Conservation (phyloP, 805 yeast species). For the Wickerhamiella azymoides region DNA sequence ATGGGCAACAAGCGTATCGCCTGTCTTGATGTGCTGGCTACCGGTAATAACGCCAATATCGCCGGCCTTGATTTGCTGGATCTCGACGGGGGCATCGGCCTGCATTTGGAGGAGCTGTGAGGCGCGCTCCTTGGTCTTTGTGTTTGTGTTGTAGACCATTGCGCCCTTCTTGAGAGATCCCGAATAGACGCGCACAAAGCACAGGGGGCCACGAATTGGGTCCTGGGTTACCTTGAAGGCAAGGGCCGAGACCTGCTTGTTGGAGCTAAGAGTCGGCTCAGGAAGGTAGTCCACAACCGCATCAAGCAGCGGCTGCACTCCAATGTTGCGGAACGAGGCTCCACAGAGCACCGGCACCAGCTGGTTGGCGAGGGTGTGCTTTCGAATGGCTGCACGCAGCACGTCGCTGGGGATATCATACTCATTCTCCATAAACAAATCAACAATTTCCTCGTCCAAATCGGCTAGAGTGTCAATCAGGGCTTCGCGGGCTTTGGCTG, state of each 20-base stretch:
- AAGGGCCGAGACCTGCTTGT: constrained; percentile 56
- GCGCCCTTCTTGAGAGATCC: constrained; percentile 57
- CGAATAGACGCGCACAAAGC: constrained; percentile 76
- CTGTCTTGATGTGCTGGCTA: constrained; percentile 60
- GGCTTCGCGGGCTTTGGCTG: constrained; percentile 56
- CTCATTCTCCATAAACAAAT: constrained; percentile 49
- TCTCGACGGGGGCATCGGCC: constrained; percentile 73
- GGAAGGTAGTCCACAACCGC: constrained; percentile 70
- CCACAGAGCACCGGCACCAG: constrained; percentile 83
- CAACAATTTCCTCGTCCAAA: constrained; percentile 61
- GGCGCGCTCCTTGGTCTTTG: constrained; percentile 50
- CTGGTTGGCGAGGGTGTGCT: constrained; percentile 42
- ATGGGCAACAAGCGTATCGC: constrained; percentile 73
- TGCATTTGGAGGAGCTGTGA: constrained; percentile 69
- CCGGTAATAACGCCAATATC: constrained; percentile 86
- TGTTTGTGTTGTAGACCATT: constrained; percentile 52
- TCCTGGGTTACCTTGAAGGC: constrained; percentile 90
- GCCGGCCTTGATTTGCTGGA: constrained; percentile 49
- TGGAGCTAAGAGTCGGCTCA: constrained; percentile 49
- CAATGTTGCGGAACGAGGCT: constrained; percentile 80
- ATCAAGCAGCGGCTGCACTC: constrained; percentile 88
- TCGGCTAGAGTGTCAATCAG: constrained; percentile 76
- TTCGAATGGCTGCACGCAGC: constrained; percentile 47
- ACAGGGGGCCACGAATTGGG: constrained; percentile 62
- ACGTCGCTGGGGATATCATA: constrained; percentile 37